Base-by-base conservation (phyloP, 345 rosid species). In the Aquilaria malaccensis region DNA sequence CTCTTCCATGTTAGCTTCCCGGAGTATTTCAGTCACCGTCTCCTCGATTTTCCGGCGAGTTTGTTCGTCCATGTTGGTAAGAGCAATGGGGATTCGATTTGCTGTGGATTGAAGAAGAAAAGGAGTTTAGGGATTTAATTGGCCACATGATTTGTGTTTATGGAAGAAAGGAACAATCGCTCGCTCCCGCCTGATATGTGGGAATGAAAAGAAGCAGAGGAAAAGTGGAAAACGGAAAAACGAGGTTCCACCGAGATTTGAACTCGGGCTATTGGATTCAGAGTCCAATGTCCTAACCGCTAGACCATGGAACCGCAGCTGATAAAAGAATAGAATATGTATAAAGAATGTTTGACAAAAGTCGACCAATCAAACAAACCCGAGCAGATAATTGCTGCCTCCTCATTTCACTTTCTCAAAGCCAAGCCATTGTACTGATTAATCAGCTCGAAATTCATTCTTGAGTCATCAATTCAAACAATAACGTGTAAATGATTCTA, bases 251-350 rank as follows among this genome's bases (percentile, higher is more conserved):
- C 96, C 89, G 86, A 92, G 83, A 85, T 52, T 86, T 86, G 96
- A 92, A 92, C 91, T 86, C 91, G 91, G 91, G 95, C 72, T 86
- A 88, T 77, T 79, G 81, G 83, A 88, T 88, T 86, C 90, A 88
- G 87, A 84, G 92, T 86, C 88, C 81, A 81, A 83, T 89, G 93
- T 86, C 92, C 96, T 88, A 33, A 88, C 98, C 98, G 75, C 95
- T 88, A 83, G 96, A 87, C 86, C 93, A 84, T 79, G 77, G 91
- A 74, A 74, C 79, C 79, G 0, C 22, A 2, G 3, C 1, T 37
- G 7, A 37, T 22, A 22, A 22, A 22, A 22, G 22, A 22, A 22
- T 22, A 22, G 22, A 22, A 22, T 22, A 22, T 22, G 0, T 0
- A 22, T 22, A 22, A 22, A 22, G 22, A 22, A 22, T 0, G 22